Evolutionary conservation across 2,329 filamentous ascomycete genomes (phyloP).

Genomic region (Didymella pinodella): DNA sequence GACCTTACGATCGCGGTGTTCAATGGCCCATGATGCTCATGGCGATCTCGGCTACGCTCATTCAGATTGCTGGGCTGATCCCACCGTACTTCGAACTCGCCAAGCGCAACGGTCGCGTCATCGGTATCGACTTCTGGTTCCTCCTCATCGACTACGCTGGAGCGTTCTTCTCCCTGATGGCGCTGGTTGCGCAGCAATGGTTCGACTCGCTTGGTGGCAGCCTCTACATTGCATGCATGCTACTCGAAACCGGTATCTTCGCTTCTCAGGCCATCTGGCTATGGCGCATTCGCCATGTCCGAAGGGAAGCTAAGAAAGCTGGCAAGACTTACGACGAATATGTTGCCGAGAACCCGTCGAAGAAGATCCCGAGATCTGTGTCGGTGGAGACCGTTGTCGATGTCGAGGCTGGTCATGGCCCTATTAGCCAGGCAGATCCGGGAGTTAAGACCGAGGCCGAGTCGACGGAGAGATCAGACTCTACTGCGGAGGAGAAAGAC

Average conservation of each 20-base stretch:
- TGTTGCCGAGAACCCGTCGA: conserved; percentile 33
- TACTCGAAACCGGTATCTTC: conserved; percentile 69
- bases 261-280: conserved; percentile 67
- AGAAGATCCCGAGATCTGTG: conserved; percentile 33
- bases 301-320: conserved; percentile 60
- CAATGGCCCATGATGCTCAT: conserved; percentile 64
- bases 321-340: conserved; percentile 66
- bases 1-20: conserved; percentile 63
- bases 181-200: conserved; percentile 67
- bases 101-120: conserved; percentile 67
- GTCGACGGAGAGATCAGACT: background rate
- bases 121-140: conserved; percentile 68
- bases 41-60: conserved; percentile 65
- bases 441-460: background rate
- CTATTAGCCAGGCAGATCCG: background rate
- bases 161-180: conserved; percentile 70
- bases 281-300: conserved; percentile 61
- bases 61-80: conserved; percentile 65
- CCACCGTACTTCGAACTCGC: conserved; percentile 69
- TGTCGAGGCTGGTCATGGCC: conserved; percentile 32
- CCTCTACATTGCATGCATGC: conserved; percentile 65
- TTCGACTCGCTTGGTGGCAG: conserved; percentile 69
- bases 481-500: background rate
- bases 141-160: conserved; percentile 67
- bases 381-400: conserved; percentile 40